Base-by-base conservation (phyloP, 768 basidiomycete species). In the Lactarius sp. region DNA sequence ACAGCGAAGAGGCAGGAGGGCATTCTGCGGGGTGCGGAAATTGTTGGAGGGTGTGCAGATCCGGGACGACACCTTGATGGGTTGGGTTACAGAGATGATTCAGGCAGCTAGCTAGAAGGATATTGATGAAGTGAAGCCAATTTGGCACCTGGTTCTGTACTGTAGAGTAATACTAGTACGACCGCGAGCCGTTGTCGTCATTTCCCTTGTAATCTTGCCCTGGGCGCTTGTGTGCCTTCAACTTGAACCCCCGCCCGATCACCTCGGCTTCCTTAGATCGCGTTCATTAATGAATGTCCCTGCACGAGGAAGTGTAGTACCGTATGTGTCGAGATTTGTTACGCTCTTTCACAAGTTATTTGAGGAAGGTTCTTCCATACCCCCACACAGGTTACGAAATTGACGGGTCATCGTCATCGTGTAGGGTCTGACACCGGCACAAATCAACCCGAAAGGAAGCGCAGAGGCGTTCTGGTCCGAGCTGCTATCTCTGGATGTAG, bases 1-100 rank as follows among this genome's bases (percentile, higher is more conserved):
- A 9, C 86, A 89, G 70, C 76, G 82, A 62, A 81, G 80, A 53
- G 92, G 92, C 14, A 78, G 85, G 66, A 84, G 80, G 69, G 90
- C 88, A 12, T 95, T 93, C 69, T 75, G 81, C 33, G 79, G 81
- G 12, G 78, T 79, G n/a, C 73, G 86, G 66, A 79, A 77, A 62
- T 76, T 86, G 68, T 68, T 93, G 75, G 83, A 87, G 66, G 80
- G 78, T 37, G 83, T 93, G 14, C 78, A 81, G 69, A 81, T 92
- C 61, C 79, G 79, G 54, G 87, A 91, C 69, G 85, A 88, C 51
- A 72, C 73, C 5, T 74, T 86, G 68, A 81, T 79, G 75, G 76
- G 76, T 41, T 85, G 85, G 85, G 76, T 85, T 31, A 75, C 76
- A 18, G 85, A 85, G 71, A 85, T 85, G 83, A 75, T 84, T 14